A percentile compares a stretch with the other conserved stretches of the same genome.
Conservation (phyloP, 129 eudicot species). For the Flaveria bidentis region DNA sequence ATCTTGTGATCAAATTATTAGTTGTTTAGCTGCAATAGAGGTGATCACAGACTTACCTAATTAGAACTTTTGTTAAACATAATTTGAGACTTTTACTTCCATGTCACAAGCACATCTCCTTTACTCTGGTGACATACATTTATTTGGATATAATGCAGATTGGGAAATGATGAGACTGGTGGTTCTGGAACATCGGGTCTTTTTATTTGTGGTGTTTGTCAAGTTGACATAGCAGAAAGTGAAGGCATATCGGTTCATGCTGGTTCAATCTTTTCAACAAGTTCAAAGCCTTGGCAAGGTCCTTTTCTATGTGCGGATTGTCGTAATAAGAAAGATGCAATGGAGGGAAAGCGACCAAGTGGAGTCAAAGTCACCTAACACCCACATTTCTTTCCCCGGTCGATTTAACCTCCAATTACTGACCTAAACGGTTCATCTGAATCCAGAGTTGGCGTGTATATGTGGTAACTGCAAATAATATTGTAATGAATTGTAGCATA, state of each 20-base stretch:
- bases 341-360: slow-evolving; percentile 93
- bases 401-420: slow-evolving; percentile 30
- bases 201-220: slow-evolving; percentile 83
- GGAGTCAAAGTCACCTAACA: slow-evolving; percentile 54
- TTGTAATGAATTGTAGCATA: slow-evolving; percentile 27
- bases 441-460: slow-evolving; percentile 35
- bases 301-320: slow-evolving; percentile 84
- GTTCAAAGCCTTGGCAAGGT: slow-evolving; percentile 93
- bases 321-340: slow-evolving; percentile 84
- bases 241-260: slow-evolving; percentile 95
- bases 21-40: neutral
- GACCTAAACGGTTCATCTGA: slow-evolving; percentile 26
- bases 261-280: slow-evolving; percentile 79
- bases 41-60: neutral
- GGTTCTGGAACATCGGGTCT: slow-evolving; percentile 50
- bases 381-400: neutral
- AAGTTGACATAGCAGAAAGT: slow-evolving; percentile 67
- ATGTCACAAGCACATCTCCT: neutral
- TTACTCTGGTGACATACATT: neutral
- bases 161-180: slow-evolving; percentile 58
- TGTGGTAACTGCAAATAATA: slow-evolving; percentile 29
- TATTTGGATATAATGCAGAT: slow-evolving; percentile 44
- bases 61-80: neutral
- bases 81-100: neutral
- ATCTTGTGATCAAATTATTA: neutral